A percentile compares a stretch with the other conserved stretches of the same genome.
phyloP scores from a whole-genome alignment of 331 rosid genomes.

The Quercus phellos region DNA sequence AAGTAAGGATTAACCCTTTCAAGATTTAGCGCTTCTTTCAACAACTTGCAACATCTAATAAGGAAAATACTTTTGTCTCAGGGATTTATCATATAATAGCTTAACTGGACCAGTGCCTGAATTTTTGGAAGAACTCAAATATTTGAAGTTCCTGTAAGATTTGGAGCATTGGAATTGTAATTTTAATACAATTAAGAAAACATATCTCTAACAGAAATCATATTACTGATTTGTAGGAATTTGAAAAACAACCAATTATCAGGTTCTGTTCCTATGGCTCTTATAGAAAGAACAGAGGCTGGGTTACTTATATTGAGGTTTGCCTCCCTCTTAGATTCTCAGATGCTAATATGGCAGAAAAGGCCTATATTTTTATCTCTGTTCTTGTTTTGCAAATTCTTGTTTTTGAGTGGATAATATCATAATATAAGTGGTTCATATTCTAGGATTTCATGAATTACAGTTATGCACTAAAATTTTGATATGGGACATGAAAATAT shows the following conservation, averaged over 20 bases:
- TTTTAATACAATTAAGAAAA: not conserved
- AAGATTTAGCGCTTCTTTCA: too few relatives aligned
- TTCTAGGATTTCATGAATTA: too few relatives aligned
- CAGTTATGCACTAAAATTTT: constrained; percentile 4
- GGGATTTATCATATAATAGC: constrained; percentile 64
- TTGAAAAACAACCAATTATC: constrained; percentile 58
- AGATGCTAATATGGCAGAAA: not conserved
- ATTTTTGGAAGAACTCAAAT: constrained; percentile 44
- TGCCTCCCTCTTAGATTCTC: not conserved
- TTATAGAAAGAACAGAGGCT: constrained; percentile 35
- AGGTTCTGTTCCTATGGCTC: constrained; percentile 44
- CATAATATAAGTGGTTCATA: too few relatives aligned
- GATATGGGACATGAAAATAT: not conserved
- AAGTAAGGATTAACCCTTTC: too few relatives aligned
- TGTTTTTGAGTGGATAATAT: too few relatives aligned
- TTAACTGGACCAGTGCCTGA: constrained; percentile 55
- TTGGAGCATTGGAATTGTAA: not conserved
- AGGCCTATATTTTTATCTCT: too few relatives aligned
- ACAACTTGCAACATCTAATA: too few relatives aligned
- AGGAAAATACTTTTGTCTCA: constrained; percentile 17
- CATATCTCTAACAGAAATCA: constrained; percentile 16
- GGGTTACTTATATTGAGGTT: constrained; percentile 60
- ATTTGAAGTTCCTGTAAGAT: constrained; percentile 58
- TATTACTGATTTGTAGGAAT: constrained; percentile 29
- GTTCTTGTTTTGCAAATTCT: too few relatives aligned